A percentile compares a stretch with the other conserved stretches of the same genome.
Conservation (phyloP, 2,329 filamentous ascomycete genomes). For the Fusarium ambrosium region DNA sequence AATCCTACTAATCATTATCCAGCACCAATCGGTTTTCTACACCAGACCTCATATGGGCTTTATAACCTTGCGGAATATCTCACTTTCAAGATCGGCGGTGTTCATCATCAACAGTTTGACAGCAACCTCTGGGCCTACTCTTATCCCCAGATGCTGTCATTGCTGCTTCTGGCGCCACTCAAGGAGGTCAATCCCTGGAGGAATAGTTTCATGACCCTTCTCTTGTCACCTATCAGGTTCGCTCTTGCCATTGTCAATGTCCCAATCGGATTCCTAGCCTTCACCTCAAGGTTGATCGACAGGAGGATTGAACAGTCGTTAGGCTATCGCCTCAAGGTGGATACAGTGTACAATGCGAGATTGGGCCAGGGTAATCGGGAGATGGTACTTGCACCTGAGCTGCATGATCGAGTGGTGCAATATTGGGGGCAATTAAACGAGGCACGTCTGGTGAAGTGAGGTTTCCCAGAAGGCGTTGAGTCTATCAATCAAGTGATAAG, state of each 20-base stretch:
- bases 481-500: not conserved
- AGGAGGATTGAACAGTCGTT: not conserved
- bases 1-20: not conserved
- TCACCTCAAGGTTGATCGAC: not conserved
- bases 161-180: not conserved
- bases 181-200: not conserved
- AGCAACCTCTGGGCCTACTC: slow-evolving; percentile 3
- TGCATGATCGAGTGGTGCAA: not conserved
- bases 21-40: not conserved
- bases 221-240: not conserved
- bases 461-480: not conserved
- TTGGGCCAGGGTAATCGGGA: not conserved
- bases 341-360: not conserved
- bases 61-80: not conserved
- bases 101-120: slow-evolving; percentile 6
- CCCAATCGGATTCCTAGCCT: not conserved
- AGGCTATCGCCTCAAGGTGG: not conserved
- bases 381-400: not conserved
- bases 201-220: not conserved
- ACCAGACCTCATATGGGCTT: not conserved
- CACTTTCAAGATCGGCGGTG: not conserved
- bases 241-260: not conserved
- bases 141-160: not conserved
- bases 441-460: not conserved
- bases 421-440: not conserved